Base-by-base conservation (phyloP, 2,329 filamentous ascomycete species). In the Penicillium brevicompactum region DNA sequence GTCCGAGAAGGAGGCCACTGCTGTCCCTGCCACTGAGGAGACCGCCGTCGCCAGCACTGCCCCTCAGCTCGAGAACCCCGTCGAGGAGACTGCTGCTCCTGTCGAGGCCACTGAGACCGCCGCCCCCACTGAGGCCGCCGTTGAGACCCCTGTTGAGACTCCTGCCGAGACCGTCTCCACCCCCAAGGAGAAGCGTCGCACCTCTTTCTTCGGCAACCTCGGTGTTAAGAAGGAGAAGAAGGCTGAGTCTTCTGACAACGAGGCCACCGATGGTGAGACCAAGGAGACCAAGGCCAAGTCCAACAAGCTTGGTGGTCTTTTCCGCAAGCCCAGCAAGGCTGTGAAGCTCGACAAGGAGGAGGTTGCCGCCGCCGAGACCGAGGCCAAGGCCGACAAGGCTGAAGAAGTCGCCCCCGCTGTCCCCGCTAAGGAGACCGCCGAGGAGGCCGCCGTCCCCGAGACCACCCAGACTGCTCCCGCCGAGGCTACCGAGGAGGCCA, bases 161-260 rank as follows among this genome's bases (percentile, higher is more conserved):
- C 60, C 70, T 22, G 62, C 65, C 32, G 69, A 70, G 60, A 64
- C 72, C 27, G 71, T 68, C 44, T 53, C 67, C 47, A 72, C 67
- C 58, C 72, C 68, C 56, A 77, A 79, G 68, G 74, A 78, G 60
- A 78, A 80, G 73, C 80, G 78, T 62, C 79, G 76, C 68, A 78
- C 76, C 66, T 84, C 80, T 66, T 77, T 78, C 70, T 84, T 84
- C 70, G 78, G 78, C 62, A 80, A 76, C 70, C 77, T 83, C 55
- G 77, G 78, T 56, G 72, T 64, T 56, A 82, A 81, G 76, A 81
- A 82, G 69, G 73, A 77, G 70, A 78, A 78, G 74, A 81, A 79
- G 70, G 68, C 70, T 50, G 79, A 80, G 59, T 73, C 76, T n/a
- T 72, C 74, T 10, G 80, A 81, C 65, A 71, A 74, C 57, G 76